Conservation (phyloP, 345 rosid genomes). For the Camelina neglecta region DNA sequence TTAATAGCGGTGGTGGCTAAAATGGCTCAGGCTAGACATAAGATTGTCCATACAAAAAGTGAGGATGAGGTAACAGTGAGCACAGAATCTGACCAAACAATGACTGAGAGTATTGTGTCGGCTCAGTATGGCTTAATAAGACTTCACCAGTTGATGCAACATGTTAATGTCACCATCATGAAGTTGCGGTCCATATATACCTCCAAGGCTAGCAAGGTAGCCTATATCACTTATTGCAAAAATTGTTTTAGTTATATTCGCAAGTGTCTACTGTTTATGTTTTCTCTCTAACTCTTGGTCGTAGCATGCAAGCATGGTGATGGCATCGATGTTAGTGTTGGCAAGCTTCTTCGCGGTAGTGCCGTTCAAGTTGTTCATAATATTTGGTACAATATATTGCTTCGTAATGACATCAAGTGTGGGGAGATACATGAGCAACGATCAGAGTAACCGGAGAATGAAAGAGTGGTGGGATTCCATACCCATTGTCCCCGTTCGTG, state of each 20-base stretch:
- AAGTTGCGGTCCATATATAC: constrained; percentile 69
- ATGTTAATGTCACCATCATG: constrained; percentile 64
- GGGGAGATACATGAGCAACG: constrained; percentile 52
- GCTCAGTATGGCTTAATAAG: constrained; percentile 69
- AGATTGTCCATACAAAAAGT: constrained; percentile 40
- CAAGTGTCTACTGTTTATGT: not conserved
- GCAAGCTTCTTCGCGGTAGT: constrained; percentile 61
- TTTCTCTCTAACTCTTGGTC: not conserved
- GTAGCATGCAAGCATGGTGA: constrained; percentile 74
- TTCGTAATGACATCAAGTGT: constrained; percentile 57
- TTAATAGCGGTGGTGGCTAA: constrained; percentile 54
- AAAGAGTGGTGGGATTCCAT: constrained; percentile 96
- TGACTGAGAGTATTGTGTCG: constrained; percentile 76
- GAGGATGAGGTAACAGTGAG: constrained; percentile 65
- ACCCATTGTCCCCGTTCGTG: constrained; percentile 68
- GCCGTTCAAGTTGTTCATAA: constrained; percentile 61
- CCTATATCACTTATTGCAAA: not conserved
- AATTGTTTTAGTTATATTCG: not conserved
- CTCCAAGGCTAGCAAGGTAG: constrained; percentile 71
- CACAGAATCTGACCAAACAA: constrained; percentile 60
- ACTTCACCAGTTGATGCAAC: constrained; percentile 59
- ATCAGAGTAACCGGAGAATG: constrained; percentile 64
- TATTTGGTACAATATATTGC: constrained; percentile 44
- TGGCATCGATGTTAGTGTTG: constrained; percentile 50
- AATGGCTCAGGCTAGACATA: constrained; percentile 62